phyloP scores from a whole-genome alignment of 164 flowering plant species.

The Saururus chinensis region DNA sequence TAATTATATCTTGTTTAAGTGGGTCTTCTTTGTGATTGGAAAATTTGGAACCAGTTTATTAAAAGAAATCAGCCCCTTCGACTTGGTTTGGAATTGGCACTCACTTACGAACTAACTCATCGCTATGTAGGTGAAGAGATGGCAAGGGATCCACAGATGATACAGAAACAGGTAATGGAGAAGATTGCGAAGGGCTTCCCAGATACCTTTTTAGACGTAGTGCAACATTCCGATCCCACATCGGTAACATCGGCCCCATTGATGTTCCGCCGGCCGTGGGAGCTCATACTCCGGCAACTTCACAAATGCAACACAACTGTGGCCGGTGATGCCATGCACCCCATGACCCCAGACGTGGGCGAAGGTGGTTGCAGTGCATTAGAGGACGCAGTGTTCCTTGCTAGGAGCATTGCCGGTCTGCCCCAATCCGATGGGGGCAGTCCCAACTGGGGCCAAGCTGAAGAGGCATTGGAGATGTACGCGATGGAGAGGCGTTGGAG shows the following conservation, averaged over 20 bases:
- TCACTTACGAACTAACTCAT: not conserved
- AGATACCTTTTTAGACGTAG: conserved; percentile 8
- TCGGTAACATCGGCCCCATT: conserved; percentile 21
- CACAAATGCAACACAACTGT: conserved; percentile 24
- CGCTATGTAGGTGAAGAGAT: conserved; percentile 1
- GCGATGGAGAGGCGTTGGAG: conserved; percentile 17
- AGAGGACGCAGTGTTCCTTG: conserved; percentile 19
- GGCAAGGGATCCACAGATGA: conserved; percentile 7
- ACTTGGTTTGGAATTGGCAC: not conserved
- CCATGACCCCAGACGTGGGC: conserved; percentile 20
- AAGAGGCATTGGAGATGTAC: conserved; percentile 7
- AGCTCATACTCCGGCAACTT: too few species aligned
- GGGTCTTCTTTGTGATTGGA: not conserved
- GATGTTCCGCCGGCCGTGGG: conserved; percentile 30
- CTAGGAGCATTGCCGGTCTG: conserved; percentile 5
- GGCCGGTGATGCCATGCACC: conserved; percentile 30
- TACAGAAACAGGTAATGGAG: conserved; percentile 14
- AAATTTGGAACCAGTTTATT: not conserved
- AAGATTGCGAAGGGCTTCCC: conserved; percentile 12
- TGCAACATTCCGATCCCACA: conserved; percentile 12
- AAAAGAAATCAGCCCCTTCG: too few species aligned
- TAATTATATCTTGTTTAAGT: too few species aligned
- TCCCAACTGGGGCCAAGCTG: not conserved
- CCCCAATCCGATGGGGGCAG: not conserved
- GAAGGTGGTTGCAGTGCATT: conserved; percentile 19